These are phyloP conservation scores for Hypoxylon sp. DNA, from an alignment of 2,329 filamentous ascomycete species.

Conservation along the genomic window DNA sequence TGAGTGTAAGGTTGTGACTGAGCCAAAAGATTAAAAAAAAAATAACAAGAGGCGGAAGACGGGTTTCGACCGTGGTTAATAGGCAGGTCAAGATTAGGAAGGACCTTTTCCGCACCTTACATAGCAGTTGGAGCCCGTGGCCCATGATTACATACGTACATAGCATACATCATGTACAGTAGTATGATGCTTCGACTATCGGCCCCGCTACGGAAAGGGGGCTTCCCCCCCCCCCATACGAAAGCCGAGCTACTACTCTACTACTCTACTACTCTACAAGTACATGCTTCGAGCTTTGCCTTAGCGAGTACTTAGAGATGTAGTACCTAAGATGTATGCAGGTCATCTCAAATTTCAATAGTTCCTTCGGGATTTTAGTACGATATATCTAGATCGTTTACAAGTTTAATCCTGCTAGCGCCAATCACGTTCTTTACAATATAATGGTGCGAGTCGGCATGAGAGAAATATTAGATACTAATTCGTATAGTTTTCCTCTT, in stretches of 20 bases:
- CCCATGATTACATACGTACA: neutral
- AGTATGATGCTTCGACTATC: slow-evolving; percentile 46
- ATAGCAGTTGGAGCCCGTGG: neutral
- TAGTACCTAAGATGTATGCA: neutral
- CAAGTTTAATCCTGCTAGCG: neutral
- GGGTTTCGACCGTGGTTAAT: slow-evolving; percentile 14
- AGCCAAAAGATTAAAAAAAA: neutral
- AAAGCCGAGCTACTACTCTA: slow-evolving; percentile 14
- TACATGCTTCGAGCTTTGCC: too few species aligned
- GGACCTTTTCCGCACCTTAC: slow-evolving; percentile 17
- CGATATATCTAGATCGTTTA: slow-evolving; percentile 10
- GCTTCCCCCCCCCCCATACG: slow-evolving; percentile 16
- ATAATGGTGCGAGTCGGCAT: slow-evolving; percentile 13
- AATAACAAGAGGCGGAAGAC: neutral
- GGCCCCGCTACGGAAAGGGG: slow-evolving; percentile 39
- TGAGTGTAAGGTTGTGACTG: neutral
- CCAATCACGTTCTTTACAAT: slow-evolving; percentile 19
- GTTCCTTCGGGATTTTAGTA: slow-evolving; percentile 3
- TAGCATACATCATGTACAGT: slow-evolving; percentile 2
- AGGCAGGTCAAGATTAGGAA: slow-evolving; percentile 29
- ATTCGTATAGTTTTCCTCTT: neutral
- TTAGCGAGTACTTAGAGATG: too few species aligned
- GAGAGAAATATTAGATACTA: neutral
- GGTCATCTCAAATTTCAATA: neutral
- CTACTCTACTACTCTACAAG: too few species aligned